Conservation (phyloP, 306 rosid species). For the Cicer bijugum region DNA sequence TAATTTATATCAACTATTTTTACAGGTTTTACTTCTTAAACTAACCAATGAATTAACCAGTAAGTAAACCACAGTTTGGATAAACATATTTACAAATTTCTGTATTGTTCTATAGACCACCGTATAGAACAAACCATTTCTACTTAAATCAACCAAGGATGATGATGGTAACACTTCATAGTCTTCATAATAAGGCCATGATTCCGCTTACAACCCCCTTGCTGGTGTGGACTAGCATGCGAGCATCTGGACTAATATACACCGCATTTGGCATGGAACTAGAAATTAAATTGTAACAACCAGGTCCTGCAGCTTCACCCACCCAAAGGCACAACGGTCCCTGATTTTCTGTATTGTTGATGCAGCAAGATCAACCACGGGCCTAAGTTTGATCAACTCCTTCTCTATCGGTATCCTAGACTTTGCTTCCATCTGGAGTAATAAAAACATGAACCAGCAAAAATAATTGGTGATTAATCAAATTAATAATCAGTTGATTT, state of each 20-base stretch:
- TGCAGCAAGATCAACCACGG: conserved; percentile 64
- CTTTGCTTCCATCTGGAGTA: conserved; percentile 60
- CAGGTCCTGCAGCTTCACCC: conserved; percentile 78
- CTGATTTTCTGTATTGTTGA: conserved; percentile 64
- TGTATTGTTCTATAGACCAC: not conserved
- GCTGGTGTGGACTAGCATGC: conserved; percentile 24
- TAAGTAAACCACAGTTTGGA: not conserved
- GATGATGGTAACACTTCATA: not conserved
- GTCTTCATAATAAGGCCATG: not conserved
- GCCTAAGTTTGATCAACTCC: conserved; percentile 69
- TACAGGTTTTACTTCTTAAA: not conserved
- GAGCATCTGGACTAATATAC: not conserved
- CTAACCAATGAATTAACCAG: not conserved
- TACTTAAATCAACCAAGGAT: conserved; percentile 1
- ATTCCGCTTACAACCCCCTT: conserved; percentile 1
- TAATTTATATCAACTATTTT: not conserved
- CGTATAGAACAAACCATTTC: not conserved
- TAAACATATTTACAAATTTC: conserved; percentile 29
- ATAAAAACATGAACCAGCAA: conserved; percentile 5
- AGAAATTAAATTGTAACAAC: conserved; percentile 54
- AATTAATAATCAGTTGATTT: conserved; percentile 10
- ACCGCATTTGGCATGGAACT: conserved; percentile 11
- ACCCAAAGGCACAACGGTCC: conserved; percentile 86
- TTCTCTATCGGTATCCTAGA: conserved; percentile 64
- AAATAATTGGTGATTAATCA: conserved; percentile 23